phyloP scores from a whole-genome alignment of 441 rosid species.

The Eutrema salsugineum region DNA sequence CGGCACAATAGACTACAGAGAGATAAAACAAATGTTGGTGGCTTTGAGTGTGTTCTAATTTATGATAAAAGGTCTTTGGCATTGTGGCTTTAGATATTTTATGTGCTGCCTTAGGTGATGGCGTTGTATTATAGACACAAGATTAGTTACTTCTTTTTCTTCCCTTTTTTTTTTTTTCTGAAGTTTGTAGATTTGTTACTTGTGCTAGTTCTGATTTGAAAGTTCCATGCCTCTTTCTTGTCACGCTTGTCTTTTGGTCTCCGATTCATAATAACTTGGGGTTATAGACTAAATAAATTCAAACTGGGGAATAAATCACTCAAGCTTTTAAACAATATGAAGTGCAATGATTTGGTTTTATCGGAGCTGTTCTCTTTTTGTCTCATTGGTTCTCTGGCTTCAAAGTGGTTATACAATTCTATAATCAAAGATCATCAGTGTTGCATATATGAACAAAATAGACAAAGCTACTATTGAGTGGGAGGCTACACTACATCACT shows the following conservation, averaged over 20 bases:
- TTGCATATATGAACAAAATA: too few relatives aligned
- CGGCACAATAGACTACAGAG: background rate
- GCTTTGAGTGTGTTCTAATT: constrained; percentile 1
- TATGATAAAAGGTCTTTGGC: background rate
- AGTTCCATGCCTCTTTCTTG: background rate
- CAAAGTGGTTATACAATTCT: background rate
- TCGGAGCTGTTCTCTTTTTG: background rate
- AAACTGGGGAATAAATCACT: background rate
- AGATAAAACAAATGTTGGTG: background rate
- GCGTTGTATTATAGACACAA: constrained; percentile 3
- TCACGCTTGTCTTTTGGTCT: background rate
- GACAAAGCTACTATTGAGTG: too few relatives aligned
- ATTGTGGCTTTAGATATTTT: background rate
- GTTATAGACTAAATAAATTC: background rate
- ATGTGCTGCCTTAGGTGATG: constrained; percentile 1
- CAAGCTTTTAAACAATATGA: background rate
- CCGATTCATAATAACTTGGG: background rate
- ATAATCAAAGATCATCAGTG: background rate
- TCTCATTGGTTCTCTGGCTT: background rate
- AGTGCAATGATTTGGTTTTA: background rate
- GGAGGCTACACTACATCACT: too few relatives aligned
- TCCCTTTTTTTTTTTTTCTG: background rate
- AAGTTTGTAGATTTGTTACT: constrained; percentile 3
- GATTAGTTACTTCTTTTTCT: background rate
- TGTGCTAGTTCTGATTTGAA: background rate